Conservation (phyloP, 495 filamentous ascomycete genomes). For the Penicillium cosmopolitanum region DNA sequence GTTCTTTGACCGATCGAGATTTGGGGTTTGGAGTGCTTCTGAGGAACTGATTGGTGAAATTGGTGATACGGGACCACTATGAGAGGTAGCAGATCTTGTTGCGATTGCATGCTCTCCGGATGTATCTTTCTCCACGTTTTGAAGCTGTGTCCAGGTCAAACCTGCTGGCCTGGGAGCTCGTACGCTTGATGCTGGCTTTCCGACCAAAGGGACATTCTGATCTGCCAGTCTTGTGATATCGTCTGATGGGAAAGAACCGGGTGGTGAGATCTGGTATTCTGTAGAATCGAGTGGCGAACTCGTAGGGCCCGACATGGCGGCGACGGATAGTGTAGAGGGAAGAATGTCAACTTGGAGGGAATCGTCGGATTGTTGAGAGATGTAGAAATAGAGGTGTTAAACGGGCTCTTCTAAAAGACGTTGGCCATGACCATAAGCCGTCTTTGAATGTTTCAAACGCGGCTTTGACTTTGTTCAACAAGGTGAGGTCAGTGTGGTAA, state of each 20-base stretch:
- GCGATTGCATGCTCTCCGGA: conserved; percentile 1
- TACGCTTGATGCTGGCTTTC: conserved; percentile 10
- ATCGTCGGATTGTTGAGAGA: conserved; percentile 6
- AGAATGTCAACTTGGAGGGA: neutral
- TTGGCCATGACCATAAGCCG: conserved; percentile 25
- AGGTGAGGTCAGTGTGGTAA: neutral
- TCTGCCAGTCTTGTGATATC: conserved; percentile 3
- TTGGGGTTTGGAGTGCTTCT: conserved; percentile 36
- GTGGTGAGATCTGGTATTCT: conserved; percentile 2
- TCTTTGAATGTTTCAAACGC: conserved; percentile 4
- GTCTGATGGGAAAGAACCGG: conserved; percentile 9
- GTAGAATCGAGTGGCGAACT: conserved; percentile 1
- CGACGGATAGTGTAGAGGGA: neutral
- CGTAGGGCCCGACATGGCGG: conserved; percentile 18
- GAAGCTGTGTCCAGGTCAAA: conserved; percentile 22
- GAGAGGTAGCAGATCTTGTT: conserved; percentile 10
- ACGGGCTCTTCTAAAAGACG: conserved; percentile 12
- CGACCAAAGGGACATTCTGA: conserved; percentile 14
- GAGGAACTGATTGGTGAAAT: conserved; percentile 42
- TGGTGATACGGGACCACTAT: conserved; percentile 24
- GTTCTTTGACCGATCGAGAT: conserved; percentile 37
- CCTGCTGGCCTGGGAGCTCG: conserved; percentile 27
- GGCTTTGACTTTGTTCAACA: neutral
- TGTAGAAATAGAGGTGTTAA: conserved; percentile 16
- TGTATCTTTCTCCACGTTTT: conserved; percentile 17